phyloP scores from a whole-genome alignment of 208 protist species.

The Acanthamoeba sp. region DNA sequence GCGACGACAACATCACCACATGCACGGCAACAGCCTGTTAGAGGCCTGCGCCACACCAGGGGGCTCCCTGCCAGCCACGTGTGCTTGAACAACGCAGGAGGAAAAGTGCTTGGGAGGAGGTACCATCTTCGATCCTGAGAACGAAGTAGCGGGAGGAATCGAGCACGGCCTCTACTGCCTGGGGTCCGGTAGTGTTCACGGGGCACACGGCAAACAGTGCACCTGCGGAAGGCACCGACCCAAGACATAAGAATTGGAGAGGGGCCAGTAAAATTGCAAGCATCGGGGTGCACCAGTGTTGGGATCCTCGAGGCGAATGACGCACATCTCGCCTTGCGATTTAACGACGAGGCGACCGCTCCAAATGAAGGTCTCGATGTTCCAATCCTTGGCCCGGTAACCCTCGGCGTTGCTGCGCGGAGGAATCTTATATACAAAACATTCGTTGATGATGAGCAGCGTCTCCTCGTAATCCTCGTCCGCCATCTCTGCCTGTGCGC shows the following conservation, averaged over 20 bases:
- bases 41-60: no score
- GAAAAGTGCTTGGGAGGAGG: neutral
- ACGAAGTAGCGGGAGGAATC: conserved; percentile 72
- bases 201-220: conserved; percentile 57
- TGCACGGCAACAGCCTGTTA: no score
- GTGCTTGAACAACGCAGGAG: neutral
- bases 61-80: no score
- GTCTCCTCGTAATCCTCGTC: conserved; percentile 84
- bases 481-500: conserved; percentile 32
- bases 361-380: conserved; percentile 83
- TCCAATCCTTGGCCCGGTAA: conserved; percentile 85
- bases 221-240: conserved; percentile 8
- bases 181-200: conserved; percentile 28
- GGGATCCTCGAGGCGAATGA: conserved; percentile 74
- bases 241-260: neutral
- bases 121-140: conserved; percentile 55
- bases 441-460: conserved; percentile 84
- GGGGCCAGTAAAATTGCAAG: neutral
- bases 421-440: conserved; percentile 87
- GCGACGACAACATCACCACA: no score
- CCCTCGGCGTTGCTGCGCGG: conserved; percentile 78
- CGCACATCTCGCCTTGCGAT: conserved; percentile 71
- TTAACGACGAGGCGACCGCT: conserved; percentile 81
- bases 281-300: conserved; percentile 41
- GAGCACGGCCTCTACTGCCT: conserved; percentile 62